These are phyloP conservation scores for Cryomyces minteri DNA, from an alignment of 495 filamentous ascomycete species.

Conservation along the genomic window DNA sequence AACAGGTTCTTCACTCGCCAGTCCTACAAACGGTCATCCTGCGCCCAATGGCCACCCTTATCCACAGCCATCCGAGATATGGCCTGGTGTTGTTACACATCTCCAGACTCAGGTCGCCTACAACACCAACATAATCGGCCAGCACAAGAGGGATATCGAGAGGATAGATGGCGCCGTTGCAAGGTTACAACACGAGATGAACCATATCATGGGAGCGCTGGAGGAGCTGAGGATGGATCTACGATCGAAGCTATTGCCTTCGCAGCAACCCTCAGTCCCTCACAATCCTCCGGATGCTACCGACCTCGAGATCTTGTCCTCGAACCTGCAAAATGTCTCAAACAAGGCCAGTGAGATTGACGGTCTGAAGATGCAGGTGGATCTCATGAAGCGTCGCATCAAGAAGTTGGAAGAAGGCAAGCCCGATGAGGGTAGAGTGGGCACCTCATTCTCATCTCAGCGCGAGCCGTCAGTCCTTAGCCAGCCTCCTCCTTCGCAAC, in stretches of 20 bases:
- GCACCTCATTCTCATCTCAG: neutral
- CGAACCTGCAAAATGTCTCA: slow-evolving; percentile 8
- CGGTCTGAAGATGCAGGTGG: slow-evolving; percentile 17
- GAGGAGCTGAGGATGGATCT: slow-evolving; percentile 8
- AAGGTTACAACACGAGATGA: slow-evolving; percentile 13
- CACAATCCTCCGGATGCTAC: neutral
- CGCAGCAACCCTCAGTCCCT: neutral
- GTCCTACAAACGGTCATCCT: no score
- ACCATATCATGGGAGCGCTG: slow-evolving; percentile 8
- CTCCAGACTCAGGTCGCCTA: no score
- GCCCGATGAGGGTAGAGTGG: neutral
- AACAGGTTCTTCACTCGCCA: no score
- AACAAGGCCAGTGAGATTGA: slow-evolving; percentile 20
- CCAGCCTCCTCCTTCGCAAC: slow-evolving; percentile 2
- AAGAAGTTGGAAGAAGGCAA: slow-evolving; percentile 16
- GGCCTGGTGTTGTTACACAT: no score
- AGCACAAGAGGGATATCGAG: neutral
- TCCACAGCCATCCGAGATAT: no score
- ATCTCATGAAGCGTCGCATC: slow-evolving; percentile 19
- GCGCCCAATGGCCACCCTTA: no score
- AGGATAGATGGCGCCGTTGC: slow-evolving; percentile 12
- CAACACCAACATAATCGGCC: no score
- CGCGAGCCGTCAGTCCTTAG: slow-evolving; percentile 2
- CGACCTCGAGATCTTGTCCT: slow-evolving; percentile 13
- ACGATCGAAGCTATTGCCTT: neutral